Conservation (phyloP, 2,329 filamentous ascomycete species). For the Hypoxylon sp. region DNA sequence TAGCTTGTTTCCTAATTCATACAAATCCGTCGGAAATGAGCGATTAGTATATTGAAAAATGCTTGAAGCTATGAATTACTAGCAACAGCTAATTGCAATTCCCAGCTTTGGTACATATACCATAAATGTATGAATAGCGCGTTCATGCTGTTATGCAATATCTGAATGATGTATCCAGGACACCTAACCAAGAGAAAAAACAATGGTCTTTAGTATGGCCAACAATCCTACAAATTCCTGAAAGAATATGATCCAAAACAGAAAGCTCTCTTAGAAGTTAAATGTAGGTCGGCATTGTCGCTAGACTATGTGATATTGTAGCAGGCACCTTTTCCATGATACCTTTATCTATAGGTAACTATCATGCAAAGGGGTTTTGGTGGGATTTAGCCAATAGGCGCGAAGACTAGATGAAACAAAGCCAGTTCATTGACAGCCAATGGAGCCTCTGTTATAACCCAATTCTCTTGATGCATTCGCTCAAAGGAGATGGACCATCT, state of each 20-base stretch:
- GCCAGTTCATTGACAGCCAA: slow-evolving; percentile 50
- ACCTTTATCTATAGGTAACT: slow-evolving; percentile 3
- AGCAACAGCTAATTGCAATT: background rate
- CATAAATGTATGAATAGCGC: background rate
- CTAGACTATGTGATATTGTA: slow-evolving; percentile 10
- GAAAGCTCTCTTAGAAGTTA: background rate
- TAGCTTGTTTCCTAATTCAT: background rate
- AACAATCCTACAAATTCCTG: background rate
- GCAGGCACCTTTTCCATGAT: slow-evolving; percentile 5
- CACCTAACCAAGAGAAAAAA: background rate
- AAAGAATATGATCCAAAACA: background rate
- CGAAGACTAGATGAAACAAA: slow-evolving; percentile 51
- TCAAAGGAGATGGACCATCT: slow-evolving; percentile 18
- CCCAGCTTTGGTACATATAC: background rate
- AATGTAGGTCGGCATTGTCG: background rate
- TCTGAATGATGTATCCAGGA: background rate
- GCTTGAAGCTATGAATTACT: background rate
- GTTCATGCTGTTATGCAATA: background rate
- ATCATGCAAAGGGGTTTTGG: slow-evolving; percentile 18
- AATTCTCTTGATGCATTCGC: slow-evolving; percentile 47
- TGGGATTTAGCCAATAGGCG: slow-evolving; percentile 38
- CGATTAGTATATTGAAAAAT: background rate
- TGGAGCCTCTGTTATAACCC: slow-evolving; percentile 41
- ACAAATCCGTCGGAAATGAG: background rate
- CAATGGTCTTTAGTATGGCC: background rate